Conservation (phyloP, 2,329 filamentous ascomycete genomes). For the Plenodomus lindquistii region DNA sequence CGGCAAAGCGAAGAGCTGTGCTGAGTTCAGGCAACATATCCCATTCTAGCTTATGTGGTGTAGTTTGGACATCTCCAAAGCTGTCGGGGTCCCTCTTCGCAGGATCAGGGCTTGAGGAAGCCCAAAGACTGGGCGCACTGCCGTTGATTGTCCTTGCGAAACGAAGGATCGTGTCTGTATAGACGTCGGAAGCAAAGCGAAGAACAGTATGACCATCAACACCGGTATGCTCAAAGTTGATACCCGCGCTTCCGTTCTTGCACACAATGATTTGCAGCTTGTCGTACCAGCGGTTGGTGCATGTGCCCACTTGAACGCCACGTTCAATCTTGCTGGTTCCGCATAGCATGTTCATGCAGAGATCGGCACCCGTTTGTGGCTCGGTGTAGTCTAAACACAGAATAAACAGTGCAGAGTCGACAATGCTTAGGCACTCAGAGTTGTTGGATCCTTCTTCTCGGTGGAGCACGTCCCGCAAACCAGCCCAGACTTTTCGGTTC, state of each 20-base stretch:
- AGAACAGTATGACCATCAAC: slow-evolving; percentile 97
- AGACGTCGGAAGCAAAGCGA: slow-evolving; percentile 92
- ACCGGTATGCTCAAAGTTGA: slow-evolving; percentile 99
- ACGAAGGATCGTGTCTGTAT: slow-evolving; percentile 95
- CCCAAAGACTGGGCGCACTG: slow-evolving; percentile 88
- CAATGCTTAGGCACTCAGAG: slow-evolving; percentile 90
- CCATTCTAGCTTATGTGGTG: slow-evolving; percentile 96
- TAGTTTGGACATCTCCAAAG: slow-evolving; percentile 91
- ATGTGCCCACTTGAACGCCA: slow-evolving; percentile 94
- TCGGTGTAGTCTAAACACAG: slow-evolving; percentile 93
- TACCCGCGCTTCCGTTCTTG: slow-evolving; percentile 96
- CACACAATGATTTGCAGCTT: slow-evolving; percentile 99
- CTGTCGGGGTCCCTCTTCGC: slow-evolving; percentile 87
- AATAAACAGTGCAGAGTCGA: slow-evolving; percentile 91
- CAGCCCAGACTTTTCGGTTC: slow-evolving; percentile 95
- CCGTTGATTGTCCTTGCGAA: slow-evolving; percentile 96
- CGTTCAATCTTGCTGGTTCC: slow-evolving; percentile 89
- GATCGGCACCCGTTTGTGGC: slow-evolving; percentile 74
- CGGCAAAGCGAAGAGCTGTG: slow-evolving; percentile 90
- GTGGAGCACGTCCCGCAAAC: slow-evolving; percentile 83
- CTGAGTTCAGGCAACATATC: slow-evolving; percentile 91
- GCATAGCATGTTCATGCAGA: slow-evolving; percentile 99
- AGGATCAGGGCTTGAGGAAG: slow-evolving; percentile 86
- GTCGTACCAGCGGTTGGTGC: slow-evolving; percentile 98
- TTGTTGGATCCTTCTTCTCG: slow-evolving; percentile 90